Evolutionary conservation across 2,329 filamentous ascomycete species (phyloP), one percentile per base, ranked within the genome.

Genomic region (Aspergillus intermedius): DNA sequence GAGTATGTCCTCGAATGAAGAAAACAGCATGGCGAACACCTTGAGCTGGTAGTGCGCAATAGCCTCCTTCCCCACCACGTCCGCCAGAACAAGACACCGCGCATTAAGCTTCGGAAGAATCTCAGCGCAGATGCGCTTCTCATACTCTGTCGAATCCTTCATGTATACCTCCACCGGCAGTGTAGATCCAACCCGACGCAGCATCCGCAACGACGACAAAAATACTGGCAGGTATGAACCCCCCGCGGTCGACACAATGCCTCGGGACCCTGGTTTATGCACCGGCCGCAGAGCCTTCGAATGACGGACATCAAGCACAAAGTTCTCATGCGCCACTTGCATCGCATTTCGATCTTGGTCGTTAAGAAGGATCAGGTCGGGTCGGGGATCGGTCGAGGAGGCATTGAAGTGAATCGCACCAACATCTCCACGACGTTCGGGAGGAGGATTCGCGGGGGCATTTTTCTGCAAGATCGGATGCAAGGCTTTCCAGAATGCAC

Each of bases 1-100:
- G 21, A 82, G 67, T 10, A 79, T 73, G 47, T 80, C 71, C 56
- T 80, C 75, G 54, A 81, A 82, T 4, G 77, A 75, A 1, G 79
- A 80, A 53, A 81, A 77, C 2, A 82, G 65, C 23, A 82, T 72
- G 4, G 78, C 69, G 53, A 81, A 74, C 34, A 76, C 69, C 59
- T 81, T 81, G 65, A 76, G 75, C 56, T 82, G 78, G 59, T 72
- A 79, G 46, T 72, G 66, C 19, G 61, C 63, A 46, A 77, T 68
- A 7, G 65, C 56, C 4, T 61, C 57, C 42, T 63, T 64, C 4
- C 67, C 60, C 6, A 76, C 55, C 12, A 74, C 64, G 34, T 75
- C 69, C 1, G 70, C 66, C 3, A 77, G 55, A 0, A 76, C 59
- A 23, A 74, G 39, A 49, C 72, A 75, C 35, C 60, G 63, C 22